A percentile compares a stretch with the other conserved stretches of the same genome.
These are phyloP conservation scores for Mycena venus DNA, from an alignment of 768 basidiomycete species.

Conservation along the genomic window DNA sequence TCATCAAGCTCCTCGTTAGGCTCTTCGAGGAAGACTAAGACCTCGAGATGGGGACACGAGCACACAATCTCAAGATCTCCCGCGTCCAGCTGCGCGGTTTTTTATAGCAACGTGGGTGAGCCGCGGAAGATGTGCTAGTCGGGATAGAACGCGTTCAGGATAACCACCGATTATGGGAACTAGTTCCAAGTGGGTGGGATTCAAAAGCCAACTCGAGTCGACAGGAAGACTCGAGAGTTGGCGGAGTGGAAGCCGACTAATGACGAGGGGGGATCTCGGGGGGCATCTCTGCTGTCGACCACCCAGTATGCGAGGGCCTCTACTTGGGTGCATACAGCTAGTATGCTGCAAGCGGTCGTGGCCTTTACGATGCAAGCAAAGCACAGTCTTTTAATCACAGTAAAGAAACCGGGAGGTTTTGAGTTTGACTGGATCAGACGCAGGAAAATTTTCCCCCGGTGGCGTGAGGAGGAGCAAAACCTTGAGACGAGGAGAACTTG, in stretches of 20 bases:
- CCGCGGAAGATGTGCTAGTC: background rate
- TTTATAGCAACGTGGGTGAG: conserved; percentile 5
- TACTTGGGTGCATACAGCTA: background rate
- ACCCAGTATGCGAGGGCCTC: background rate
- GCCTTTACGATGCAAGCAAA: background rate
- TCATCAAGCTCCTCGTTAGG: too few species aligned
- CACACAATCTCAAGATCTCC: background rate
- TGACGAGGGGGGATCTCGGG: background rate
- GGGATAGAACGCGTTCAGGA: background rate
- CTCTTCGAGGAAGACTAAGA: background rate
- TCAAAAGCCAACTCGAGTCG: background rate
- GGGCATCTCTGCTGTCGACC: background rate
- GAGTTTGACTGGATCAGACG: too few species aligned
- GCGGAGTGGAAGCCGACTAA: background rate
- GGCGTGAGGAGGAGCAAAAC: background rate
- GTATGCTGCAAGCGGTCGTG: background rate
- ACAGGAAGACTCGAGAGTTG: background rate
- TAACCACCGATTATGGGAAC: background rate
- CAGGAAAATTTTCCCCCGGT: too few species aligned
- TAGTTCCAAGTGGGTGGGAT: background rate
- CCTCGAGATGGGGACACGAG: background rate
- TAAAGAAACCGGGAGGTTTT: background rate
- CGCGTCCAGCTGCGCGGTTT: background rate
- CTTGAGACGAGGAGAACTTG: background rate
- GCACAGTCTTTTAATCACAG: background rate